Conservation (phyloP, 352 stramenopile genomes). For the Saprolegnia parasitica region DNA sequence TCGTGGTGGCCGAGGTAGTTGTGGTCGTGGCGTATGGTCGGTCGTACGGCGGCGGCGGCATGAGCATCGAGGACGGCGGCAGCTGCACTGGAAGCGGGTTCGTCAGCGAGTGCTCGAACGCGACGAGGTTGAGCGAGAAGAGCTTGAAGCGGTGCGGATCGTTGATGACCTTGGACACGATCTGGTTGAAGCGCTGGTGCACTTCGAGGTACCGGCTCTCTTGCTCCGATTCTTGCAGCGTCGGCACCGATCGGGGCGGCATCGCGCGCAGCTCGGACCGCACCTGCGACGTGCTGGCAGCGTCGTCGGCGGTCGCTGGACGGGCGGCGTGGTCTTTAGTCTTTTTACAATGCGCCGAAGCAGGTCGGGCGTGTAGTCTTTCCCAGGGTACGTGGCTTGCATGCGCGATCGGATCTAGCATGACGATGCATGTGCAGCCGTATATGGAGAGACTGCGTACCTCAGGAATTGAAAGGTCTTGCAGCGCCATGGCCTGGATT, state of each 20-base stretch:
- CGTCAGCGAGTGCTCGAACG: slow-evolving; percentile 20
- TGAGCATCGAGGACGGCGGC: slow-evolving; percentile 9
- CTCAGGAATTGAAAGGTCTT: slow-evolving; percentile 4
- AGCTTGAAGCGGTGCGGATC: slow-evolving; percentile 11
- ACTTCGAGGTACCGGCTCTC: slow-evolving; percentile 16
- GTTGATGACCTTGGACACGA: slow-evolving; percentile 19
- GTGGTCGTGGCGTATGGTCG: background rate
- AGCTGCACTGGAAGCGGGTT: slow-evolving; percentile 1
- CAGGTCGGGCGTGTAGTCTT: slow-evolving; percentile 20
- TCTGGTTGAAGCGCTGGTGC: slow-evolving; percentile 25
- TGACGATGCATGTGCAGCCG: background rate
- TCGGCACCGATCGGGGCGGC: background rate
- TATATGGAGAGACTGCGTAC: too few species aligned
- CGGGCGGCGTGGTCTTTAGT: slow-evolving; percentile 6
- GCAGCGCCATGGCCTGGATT: slow-evolving; percentile 1
- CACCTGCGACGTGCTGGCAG: background rate
- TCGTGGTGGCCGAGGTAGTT: background rate
- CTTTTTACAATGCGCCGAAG: slow-evolving; percentile 17
- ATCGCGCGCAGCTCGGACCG: slow-evolving; percentile 7
- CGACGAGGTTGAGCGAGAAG: slow-evolving; percentile 25
- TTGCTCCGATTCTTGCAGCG: slow-evolving; percentile 17
- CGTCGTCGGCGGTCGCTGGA: background rate
- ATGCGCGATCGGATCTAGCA: slow-evolving; percentile 5
- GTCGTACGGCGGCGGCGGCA: background rate
- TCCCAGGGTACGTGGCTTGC: slow-evolving; percentile 7